Evolutionary conservation across 371 early-diverging fungal genomes (phyloP).

Genomic region (Vairimorpha necatrix): DNA sequence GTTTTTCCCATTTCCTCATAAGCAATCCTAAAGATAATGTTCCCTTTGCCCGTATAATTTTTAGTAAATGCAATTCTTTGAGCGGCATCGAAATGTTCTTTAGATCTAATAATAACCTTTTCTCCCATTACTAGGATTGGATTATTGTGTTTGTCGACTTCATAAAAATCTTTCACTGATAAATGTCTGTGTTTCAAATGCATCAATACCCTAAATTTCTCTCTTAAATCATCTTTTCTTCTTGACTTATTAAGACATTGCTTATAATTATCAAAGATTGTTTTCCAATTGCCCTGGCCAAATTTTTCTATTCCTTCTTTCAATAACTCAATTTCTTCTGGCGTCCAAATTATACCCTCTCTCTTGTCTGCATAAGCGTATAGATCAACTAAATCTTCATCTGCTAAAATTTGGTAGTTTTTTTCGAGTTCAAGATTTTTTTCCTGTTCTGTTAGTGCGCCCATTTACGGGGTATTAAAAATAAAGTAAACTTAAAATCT

Average conservation of each 20-base stretch:
- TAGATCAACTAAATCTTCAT: background rate
- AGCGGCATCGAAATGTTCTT: slow-evolving; percentile 48
- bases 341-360: slow-evolving; percentile 27
- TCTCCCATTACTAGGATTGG: slow-evolving; percentile 2
- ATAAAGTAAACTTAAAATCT: background rate
- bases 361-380: background rate
- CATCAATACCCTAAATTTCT: slow-evolving; percentile 45
- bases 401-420: background rate
- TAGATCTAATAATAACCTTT: background rate
- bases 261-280: slow-evolving; percentile 32
- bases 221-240: slow-evolving; percentile 29
- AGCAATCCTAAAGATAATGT: background rate
- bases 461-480: background rate
- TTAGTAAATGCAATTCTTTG: slow-evolving; percentile 18
- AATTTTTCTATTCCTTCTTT: slow-evolving; percentile 21
- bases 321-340: slow-evolving; percentile 39
- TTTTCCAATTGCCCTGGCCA: slow-evolving; percentile 43
- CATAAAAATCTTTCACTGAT: slow-evolving; percentile 3
- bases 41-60: background rate
- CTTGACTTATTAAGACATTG: slow-evolving; percentile 26
- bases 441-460: background rate
- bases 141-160: slow-evolving; percentile 27
- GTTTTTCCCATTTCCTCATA: background rate
- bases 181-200: slow-evolving; percentile 22
- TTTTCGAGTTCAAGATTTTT: background rate